Evolutionary conservation across 345 rosid genomes (phyloP), one percentile per base, ranked within the genome.

Genomic region (Syzygium oleosum): DNA sequence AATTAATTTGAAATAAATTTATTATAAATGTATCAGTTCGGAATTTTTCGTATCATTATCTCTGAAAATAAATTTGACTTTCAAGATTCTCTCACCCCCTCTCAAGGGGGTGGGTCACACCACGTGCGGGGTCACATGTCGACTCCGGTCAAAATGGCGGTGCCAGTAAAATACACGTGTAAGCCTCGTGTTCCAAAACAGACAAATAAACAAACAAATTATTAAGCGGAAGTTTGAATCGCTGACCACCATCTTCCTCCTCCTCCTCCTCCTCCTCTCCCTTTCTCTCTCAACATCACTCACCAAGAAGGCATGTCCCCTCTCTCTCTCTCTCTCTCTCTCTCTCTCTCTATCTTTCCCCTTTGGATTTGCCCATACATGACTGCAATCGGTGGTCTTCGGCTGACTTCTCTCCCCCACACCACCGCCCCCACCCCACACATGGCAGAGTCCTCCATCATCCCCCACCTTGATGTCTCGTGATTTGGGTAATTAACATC

Each of bases 91-190:
- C 25, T 34, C 13, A 21, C 80, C 13, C 46, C 68, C 25, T 58
- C 59, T 15, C 3, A 25, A 49, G 54, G 43, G 43, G 21, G 22
- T 86, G 87, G 86, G 92, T 79, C 87, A 52, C 87, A 19, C 94
- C 84, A 92, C 96, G 95, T 93, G 98, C 91, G 92, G 29, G 54
- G 90, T 84, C 87, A 89, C 53, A 88, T 93, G 96, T 91, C 94
- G 93, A 93, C 94, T 83, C 87, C 90, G 95, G 98, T 95, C 97
- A 95, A 95, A 87, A 92, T 87, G 97, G 88, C 98, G 97, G 99
- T 95, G 95, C 95, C 97, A 85, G 88, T 87, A 31, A 2, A 1
- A 73, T 88, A 85, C 98, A 95, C 94, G 95, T 95, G 95, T 90
- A 89, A 38, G 93, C 92, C 92, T 89, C 46, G 89, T 85, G 63